A percentile compares a stretch with the other conserved stretches of the same genome.
Conservation (phyloP, 202 grass and related monocot species). For the Panicum virgatum region DNA sequence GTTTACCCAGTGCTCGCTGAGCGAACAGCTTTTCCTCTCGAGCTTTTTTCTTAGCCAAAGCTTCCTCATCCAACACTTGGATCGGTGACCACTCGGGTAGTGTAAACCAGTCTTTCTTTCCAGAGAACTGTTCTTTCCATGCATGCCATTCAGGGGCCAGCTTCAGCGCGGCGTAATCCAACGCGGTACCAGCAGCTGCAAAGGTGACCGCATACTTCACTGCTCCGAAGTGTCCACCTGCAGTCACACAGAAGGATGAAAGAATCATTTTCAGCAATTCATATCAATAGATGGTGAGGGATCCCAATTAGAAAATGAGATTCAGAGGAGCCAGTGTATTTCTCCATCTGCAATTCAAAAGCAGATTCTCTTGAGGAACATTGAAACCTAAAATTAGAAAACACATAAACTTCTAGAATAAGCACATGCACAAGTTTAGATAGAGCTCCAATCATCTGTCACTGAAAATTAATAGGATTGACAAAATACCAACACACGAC, state of each 20-base stretch:
- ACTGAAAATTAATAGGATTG: background rate
- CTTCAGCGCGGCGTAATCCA: conserved; percentile 59
- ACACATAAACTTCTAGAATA: conserved; percentile 1
- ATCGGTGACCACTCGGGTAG: conserved; percentile 87
- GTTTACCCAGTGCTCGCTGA: conserved; percentile 54
- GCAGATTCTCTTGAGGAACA: background rate
- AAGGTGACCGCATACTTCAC: conserved; percentile 64
- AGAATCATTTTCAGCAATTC: background rate
- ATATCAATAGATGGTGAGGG: background rate
- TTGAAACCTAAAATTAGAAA: background rate
- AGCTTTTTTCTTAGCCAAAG: conserved; percentile 73
- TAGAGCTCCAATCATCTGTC: conserved; percentile 7
- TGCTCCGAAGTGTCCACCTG: conserved; percentile 84
- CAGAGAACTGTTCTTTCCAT: conserved; percentile 47
- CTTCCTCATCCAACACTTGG: conserved; percentile 85
- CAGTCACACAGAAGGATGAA: too few relatives aligned
- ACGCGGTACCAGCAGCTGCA: conserved; percentile 61
- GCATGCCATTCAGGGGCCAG: conserved; percentile 56
- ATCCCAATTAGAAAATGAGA: background rate
- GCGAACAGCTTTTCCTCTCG: conserved; percentile 63
- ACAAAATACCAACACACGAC: background rate
- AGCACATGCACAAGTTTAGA: background rate
- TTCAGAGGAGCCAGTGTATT: background rate
- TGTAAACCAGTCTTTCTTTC: conserved; percentile 58
- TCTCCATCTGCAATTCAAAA: background rate